Evolutionary conservation across 108 stramenopile species (phyloP), one percentile per base, ranked within the genome.

Genomic region (Schizochytrium sp.): DNA sequence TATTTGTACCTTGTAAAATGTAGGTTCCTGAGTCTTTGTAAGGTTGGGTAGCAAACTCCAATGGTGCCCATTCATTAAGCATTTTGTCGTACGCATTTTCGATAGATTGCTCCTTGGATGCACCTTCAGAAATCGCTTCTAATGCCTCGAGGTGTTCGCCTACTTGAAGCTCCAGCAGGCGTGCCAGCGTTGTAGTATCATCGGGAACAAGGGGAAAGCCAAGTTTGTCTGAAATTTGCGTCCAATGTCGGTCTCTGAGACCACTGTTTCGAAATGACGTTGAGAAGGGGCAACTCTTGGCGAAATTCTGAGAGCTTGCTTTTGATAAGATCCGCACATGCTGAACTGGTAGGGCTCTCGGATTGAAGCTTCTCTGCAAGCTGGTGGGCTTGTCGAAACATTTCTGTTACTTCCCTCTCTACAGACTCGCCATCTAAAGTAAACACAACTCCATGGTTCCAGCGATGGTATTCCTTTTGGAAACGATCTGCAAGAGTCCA

Each of bases 191-290:
- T 3, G 42, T 69, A 4, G 42, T 46, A 15, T 91, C 93, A 61
- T 94, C 92, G 0, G 93, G 93, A 42, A 61, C 47, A 41, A 93
- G 19, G 12, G 90, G 83, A 46, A 93, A 47, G 0, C 87, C 73
- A 3, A 92, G 60, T 17, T 87, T 90, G 38, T 61, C 90, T n/a
- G 91, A 92, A 15, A 94, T 88, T 47, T 89, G 76, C 44, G 88
- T 72, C 94, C 94, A 95, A 90, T 95, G 94, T 46, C 94, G 92
- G 38, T 94, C 91, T 4, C 93, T 90, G 93, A 95, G 93, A 47
- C 94, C 94, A 13, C 89, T 92, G 88, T 93, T 93, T 49, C n/a
- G 94, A 90, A 46, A 95, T 76, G 50, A 72, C 73, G 44, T 87
- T 76, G 57, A 95, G 61, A 56, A 94, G 88, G 58, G 94, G 94